phyloP scores from a whole-genome alignment of 768 basidiomycete species.

The Termitomyces sp. region DNA sequence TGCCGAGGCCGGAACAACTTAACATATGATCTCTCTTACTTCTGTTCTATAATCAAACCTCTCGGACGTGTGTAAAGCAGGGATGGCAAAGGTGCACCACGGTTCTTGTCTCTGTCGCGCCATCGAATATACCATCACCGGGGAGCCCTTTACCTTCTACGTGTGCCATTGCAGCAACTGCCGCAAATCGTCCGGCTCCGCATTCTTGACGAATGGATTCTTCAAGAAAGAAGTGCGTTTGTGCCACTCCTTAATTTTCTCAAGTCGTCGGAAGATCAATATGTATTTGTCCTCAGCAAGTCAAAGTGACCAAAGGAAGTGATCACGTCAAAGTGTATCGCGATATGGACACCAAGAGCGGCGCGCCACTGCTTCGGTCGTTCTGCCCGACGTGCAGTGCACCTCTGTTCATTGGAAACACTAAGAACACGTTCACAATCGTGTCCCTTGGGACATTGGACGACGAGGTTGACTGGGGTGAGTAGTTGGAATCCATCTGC shows the following conservation, averaged over 20 bases:
- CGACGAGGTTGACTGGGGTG: slow-evolving; percentile 24
- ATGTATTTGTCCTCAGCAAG: slow-evolving; percentile 10
- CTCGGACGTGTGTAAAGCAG: background rate
- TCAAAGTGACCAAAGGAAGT: slow-evolving; percentile 16
- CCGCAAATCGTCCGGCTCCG: slow-evolving; percentile 19
- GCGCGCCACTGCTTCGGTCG: slow-evolving; percentile 17
- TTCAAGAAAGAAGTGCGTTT: slow-evolving; percentile 17
- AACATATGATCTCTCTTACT: background rate
- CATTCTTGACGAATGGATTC: slow-evolving; percentile 20
- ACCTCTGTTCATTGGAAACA: slow-evolving; percentile 17
- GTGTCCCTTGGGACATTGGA: slow-evolving; percentile 26
- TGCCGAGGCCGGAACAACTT: background rate
- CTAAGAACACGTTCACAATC: slow-evolving; percentile 15
- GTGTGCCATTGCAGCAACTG: slow-evolving; percentile 21
- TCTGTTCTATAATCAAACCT: background rate
- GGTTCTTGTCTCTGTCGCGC: slow-evolving; percentile 13
- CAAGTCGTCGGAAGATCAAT: no score
- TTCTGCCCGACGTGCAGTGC: slow-evolving; percentile 23
- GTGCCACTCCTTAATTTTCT: background rate
- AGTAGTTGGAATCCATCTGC: slow-evolving; percentile 7
- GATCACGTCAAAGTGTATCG: slow-evolving; percentile 17
- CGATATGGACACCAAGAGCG: slow-evolving; percentile 19
- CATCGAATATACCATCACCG: slow-evolving; percentile 11
- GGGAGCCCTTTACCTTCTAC: slow-evolving; percentile 15
- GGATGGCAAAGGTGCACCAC: slow-evolving; percentile 7